A percentile compares a stretch with the other conserved stretches of the same genome.
Evolutionary conservation across 2,329 filamentous ascomycete genomes (phyloP).

Genomic region (Xylariaceae sp.): DNA sequence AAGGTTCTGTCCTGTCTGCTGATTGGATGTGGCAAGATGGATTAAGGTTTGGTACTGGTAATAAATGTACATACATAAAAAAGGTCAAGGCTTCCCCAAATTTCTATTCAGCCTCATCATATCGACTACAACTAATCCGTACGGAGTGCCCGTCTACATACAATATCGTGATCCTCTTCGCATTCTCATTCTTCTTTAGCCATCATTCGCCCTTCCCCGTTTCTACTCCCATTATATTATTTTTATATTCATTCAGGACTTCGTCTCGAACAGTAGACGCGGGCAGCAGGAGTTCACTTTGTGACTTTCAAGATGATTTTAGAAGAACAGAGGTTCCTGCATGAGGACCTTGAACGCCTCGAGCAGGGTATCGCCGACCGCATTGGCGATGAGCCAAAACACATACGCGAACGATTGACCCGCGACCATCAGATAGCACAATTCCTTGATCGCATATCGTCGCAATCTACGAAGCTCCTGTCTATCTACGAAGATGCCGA

Average conservation of each 20-base stretch:
- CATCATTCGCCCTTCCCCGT: background rate
- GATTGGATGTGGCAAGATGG: constrained; percentile 16
- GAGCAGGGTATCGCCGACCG: constrained; percentile 93
- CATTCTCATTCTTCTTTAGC: too few relatives aligned
- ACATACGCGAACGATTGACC: constrained; percentile 85
- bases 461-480: constrained; percentile 79
- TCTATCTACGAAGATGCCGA: constrained; percentile 82
- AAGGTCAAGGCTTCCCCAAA: constrained; percentile 13
- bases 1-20: too few relatives aligned
- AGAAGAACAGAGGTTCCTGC: constrained; percentile 90
- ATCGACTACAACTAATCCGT: too few relatives aligned
- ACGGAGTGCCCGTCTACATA: too few relatives aligned
- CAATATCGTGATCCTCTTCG: too few relatives aligned
- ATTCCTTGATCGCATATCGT: constrained; percentile 84
- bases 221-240: background rate
- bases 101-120: constrained; percentile 31
- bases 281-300: background rate
- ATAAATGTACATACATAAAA: too few relatives aligned
- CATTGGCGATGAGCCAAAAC: constrained; percentile 83
- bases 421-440: constrained; percentile 90
- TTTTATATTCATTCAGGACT: background rate
- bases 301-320: constrained; percentile 64
- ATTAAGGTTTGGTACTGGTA: background rate
- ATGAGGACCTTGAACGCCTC: constrained; percentile 94
- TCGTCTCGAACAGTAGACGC: background rate